Base-by-base conservation (phyloP, 2,329 filamentous ascomycete genomes). In the Zymoseptoria passerinii region DNA sequence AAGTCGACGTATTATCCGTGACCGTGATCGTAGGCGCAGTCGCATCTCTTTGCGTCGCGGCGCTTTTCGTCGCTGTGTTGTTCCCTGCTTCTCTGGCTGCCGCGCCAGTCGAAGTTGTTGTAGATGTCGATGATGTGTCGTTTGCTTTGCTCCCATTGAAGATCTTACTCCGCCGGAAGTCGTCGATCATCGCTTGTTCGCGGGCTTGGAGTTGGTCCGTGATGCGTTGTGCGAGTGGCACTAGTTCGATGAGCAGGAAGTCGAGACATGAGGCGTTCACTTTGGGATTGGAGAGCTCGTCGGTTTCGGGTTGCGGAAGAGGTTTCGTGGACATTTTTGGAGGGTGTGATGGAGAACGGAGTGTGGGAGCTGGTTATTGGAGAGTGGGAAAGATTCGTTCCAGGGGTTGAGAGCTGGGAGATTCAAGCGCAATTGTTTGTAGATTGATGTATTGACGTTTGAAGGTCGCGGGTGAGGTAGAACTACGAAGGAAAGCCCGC, bases 241-340 rank as follows among this genome's bases (percentile, higher is more conserved):
- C 94, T 57, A 99, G 84, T 78, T 99, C 94, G 72, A 97, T 97
- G 67, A 99, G 83, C 58, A 99, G 83, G 67, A 99, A 88, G 75
- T 99, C 94, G 68, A 99, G 85, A 72, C 89, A 91, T 52, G 92
- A 94, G 58, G 87, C 84, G 76, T 83, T 87, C 67, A 96, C 58
- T 64, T 70, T 71, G 55, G 71, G 68, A 57, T 66, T 64, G 29
- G 62, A 58, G 49, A 63, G 64, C 59, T 68, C 66, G 58, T 59
- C 61, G 50, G 59, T 55, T 52, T 56, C 53, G 8, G 57, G 28
- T 20, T 56, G 56, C 5, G 58, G 57, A 35, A 56, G 48, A 16
- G 56, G 54, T 13, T 56, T 50, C 35, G 54, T 61, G 28, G 62
- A 62, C 62, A 64, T 63, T 52, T 4, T 52, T 20, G 27, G 23